A percentile compares a stretch with the other conserved stretches of the same genome.
Conservation (phyloP, 2,329 filamentous ascomycete genomes). For the Graphilbum fragrans region DNA sequence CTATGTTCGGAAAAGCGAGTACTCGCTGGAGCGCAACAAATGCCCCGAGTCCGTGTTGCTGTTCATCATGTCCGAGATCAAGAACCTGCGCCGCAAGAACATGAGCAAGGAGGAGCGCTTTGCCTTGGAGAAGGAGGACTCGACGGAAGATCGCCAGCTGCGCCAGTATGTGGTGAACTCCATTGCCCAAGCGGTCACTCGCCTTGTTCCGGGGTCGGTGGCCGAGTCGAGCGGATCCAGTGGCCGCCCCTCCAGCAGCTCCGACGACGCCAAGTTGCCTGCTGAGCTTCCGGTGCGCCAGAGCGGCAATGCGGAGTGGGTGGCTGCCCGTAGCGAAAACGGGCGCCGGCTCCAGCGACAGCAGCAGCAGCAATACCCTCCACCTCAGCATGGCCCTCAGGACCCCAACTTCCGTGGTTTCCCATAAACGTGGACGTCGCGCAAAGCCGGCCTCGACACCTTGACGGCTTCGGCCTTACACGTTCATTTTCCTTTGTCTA, state of each 20-base stretch:
- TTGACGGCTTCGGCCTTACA: no score
- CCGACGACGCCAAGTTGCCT: constrained; percentile 48
- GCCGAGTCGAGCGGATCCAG: constrained; percentile 11
- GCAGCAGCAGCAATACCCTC: constrained; percentile 3
- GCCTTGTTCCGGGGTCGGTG: constrained; percentile 42
- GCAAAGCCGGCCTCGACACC: no score
- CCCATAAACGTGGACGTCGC: constrained; percentile 2
- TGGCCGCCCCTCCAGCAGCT: constrained; percentile 14
- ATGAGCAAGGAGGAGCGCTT: constrained; percentile 79
- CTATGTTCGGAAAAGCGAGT: constrained; percentile 59
- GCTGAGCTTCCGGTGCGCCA: constrained; percentile 41
- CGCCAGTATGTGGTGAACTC: constrained; percentile 61
- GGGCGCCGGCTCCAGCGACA: constrained; percentile 13
- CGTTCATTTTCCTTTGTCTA: no score
- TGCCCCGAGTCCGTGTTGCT: constrained; percentile 84
- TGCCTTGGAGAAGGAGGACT: constrained; percentile 68
- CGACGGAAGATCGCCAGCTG: constrained; percentile 62
- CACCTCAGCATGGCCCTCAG: constrained; percentile 10
- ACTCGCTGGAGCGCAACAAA: constrained; percentile 62
- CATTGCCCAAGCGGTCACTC: constrained; percentile 61
- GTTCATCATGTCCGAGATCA: constrained; percentile 87
- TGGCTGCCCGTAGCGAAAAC: constrained; percentile 22
- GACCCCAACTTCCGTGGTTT: constrained; percentile 12
- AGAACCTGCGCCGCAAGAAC: constrained; percentile 68
- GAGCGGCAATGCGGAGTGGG: constrained; percentile 23